Base-by-base conservation (phyloP, 225 moss, liverwort and hornwort genomes). In the Physcomitrium patens region DNA sequence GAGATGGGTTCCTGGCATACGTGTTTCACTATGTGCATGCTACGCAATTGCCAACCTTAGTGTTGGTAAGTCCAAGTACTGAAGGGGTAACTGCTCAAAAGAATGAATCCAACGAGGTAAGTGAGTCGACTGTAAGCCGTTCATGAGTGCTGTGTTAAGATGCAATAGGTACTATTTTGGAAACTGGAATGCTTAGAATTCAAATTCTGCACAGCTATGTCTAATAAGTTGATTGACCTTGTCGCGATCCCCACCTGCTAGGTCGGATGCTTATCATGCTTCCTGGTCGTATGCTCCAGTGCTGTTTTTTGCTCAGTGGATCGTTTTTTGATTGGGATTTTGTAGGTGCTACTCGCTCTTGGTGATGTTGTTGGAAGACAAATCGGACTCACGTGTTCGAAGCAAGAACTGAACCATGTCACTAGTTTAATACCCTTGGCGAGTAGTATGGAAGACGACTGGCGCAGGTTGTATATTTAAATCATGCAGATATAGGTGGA, bases 381-480 rank as follows among this genome's bases (percentile, higher is more conserved):
- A 10, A 41, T 74, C 41, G 78, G 85, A 41, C 81, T 88, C 65
- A 13, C 76, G 28, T 81, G 58, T 67, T 78, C 76, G 19, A 76
- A 76, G 66, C 72, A 81, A 41, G 78, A 53, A 67, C 67, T 83
- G 28, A 65, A 52, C 58, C 76, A 83, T 70, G 67, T 76, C 8
- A 67, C 59, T 12, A 80, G 48, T 63, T n/a, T 70, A 65, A 48
- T 70, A 64, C 23, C 82, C 15, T 15, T 67, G 24, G 31, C 63
- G 10, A 76, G 73, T 19, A 73, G 73, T 70, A 80, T 81, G 60
- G 83, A 88, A 72, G 76, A 83, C 54, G 88, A 85, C 78, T 88
- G 88, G 88, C 83, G 85, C 57, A 83, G 88, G 53, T 73, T 88
- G 26, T 88, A 88, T 59, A 88, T 88, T 63, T 88, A 85, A n/a